phyloP scores from a whole-genome alignment of 306 rosid species.

The Rosa rugosa region DNA sequence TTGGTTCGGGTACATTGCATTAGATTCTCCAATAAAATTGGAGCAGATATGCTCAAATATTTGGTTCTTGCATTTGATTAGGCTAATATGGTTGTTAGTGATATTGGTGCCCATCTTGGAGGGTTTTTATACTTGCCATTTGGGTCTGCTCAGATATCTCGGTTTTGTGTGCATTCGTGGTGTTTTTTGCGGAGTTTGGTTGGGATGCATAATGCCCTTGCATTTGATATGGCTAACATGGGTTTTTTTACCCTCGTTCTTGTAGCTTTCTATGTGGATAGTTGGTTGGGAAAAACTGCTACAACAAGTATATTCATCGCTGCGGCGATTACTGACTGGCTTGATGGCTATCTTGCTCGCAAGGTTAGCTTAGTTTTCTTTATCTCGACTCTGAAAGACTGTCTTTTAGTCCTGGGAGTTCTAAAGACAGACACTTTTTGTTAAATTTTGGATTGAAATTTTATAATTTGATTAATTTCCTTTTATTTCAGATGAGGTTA shows the following conservation, averaged over 20 bases:
- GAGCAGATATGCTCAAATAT: not conserved
- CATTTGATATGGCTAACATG: constrained; percentile 2
- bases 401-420: constrained; percentile 3
- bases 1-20: not conserved
- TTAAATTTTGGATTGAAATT: not conserved
- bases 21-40: not conserved
- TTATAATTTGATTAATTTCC: not conserved
- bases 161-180: not conserved
- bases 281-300: constrained; percentile 77
- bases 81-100: not conserved
- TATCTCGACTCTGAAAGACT: not conserved
- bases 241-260: not conserved
- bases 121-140: not conserved
- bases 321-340: constrained; percentile 96
- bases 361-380: constrained; percentile 44
- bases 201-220: constrained; percentile 2
- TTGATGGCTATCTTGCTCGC: constrained; percentile 96
- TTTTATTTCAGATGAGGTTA: constrained; percentile 71
- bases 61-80: not conserved
- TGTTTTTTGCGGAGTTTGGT: not conserved
- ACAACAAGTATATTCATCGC: constrained; percentile 78
- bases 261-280: constrained; percentile 79
- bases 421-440: not conserved
- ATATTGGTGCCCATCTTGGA: not conserved
- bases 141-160: not conserved